These are phyloP conservation scores for Colletotrichum musae DNA, from an alignment of 2,329 filamentous ascomycete species.

Conservation along the genomic window DNA sequence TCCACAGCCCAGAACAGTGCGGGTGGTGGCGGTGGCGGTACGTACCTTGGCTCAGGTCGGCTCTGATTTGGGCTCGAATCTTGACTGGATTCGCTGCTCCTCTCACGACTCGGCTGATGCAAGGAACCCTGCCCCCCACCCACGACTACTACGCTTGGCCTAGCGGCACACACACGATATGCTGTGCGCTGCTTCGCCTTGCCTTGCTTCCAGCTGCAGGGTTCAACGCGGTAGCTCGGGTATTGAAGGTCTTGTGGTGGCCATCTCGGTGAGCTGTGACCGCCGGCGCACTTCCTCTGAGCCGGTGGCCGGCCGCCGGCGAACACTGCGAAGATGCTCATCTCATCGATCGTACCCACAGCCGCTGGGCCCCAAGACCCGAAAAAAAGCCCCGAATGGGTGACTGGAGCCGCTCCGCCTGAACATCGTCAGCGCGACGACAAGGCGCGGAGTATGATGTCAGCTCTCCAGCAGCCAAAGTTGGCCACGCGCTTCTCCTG, in stretches of 20 bases:
- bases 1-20: slow-evolving; percentile 21
- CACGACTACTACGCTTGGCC: not conserved
- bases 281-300: slow-evolving; percentile 10
- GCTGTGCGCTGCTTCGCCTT: not conserved
- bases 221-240: slow-evolving; percentile 30
- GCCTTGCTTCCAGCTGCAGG: slow-evolving; percentile 27
- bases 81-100: slow-evolving; percentile 13
- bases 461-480: slow-evolving; percentile 19
- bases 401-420: slow-evolving; percentile 26
- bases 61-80: slow-evolving; percentile 6
- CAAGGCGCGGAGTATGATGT: slow-evolving; percentile 34
- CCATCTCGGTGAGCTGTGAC: not conserved
- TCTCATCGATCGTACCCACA: slow-evolving; percentile 8
- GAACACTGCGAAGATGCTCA: not conserved
- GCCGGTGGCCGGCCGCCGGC: slow-evolving; percentile 29
- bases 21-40: slow-evolving; percentile 5
- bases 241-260: slow-evolving; percentile 27
- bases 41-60: slow-evolving; percentile 27
- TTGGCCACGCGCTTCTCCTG: slow-evolving; percentile 18
- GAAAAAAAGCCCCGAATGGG: slow-evolving; percentile 2
- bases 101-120: slow-evolving; percentile 32
- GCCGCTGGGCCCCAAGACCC: slow-evolving; percentile 2
- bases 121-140: slow-evolving; percentile 30
- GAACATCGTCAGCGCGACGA: slow-evolving; percentile 35
- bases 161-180: slow-evolving; percentile 13